Evolutionary conservation across 2,329 filamentous ascomycete species (phyloP).

Genomic region (Diaporthe citrichinensis): DNA sequence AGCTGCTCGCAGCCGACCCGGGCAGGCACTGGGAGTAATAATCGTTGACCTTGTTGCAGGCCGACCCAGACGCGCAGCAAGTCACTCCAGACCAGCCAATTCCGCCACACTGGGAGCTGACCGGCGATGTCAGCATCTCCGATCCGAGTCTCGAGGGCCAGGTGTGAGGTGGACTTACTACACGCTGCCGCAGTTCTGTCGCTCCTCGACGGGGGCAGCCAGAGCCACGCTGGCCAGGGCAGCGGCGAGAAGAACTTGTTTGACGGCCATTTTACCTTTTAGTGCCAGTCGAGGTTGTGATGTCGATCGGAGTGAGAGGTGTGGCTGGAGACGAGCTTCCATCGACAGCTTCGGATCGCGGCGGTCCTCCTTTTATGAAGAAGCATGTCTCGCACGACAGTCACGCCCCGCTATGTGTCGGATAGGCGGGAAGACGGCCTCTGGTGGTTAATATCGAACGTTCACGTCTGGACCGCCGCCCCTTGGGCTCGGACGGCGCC

Average conservation of each 20-base stretch:
- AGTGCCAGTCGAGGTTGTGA: constrained; percentile 23
- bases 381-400: neutral
- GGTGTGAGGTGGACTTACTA: constrained; percentile 49
- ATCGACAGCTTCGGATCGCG: neutral
- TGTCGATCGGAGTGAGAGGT: constrained; percentile 27
- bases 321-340: constrained; percentile 30
- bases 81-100: constrained; percentile 59
- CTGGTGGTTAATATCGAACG: constrained; percentile 16
- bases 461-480: neutral
- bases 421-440: constrained; percentile 31
- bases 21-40: constrained; percentile 57
- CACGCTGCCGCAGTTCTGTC: constrained; percentile 53
- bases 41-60: constrained; percentile 53
- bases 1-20: constrained; percentile 43
- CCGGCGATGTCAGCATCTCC: constrained; percentile 30
- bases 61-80: constrained; percentile 58
- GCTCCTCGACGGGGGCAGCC: constrained; percentile 59
- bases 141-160: neutral
- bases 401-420: constrained; percentile 9
- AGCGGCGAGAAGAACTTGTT: constrained; percentile 50
- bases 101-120: constrained; percentile 60
- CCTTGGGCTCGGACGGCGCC: neutral
- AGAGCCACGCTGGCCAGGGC: constrained; percentile 54
- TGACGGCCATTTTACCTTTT: constrained; percentile 46
- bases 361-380: constrained; percentile 17